Evolutionary conservation across 352 stramenopile genomes (phyloP).

Genomic region (Globisporangium solare): DNA sequence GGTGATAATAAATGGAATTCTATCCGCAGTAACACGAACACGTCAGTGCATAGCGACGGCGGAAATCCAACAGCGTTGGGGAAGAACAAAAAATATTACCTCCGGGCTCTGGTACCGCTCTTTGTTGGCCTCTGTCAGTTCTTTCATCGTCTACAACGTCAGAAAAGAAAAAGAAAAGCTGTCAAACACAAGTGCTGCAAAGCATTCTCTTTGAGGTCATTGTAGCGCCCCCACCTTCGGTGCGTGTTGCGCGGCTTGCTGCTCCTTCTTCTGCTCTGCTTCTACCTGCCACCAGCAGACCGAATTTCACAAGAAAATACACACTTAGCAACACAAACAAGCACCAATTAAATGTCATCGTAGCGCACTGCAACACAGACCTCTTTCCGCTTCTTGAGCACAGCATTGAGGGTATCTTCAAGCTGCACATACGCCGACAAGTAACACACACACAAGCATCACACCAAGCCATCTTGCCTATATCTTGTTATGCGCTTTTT

Average conservation of each 20-base stretch:
- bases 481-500: background rate
- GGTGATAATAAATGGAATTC: conserved; percentile 82
- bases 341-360: background rate
- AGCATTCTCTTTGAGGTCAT: no score
- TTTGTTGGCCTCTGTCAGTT: conserved; percentile 49
- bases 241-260: conserved; percentile 17
- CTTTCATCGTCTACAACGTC: conserved; percentile 35
- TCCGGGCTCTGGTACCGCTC: conserved; percentile 69
- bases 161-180: background rate
- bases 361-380: conserved; percentile 9
- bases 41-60: no score
- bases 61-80: no score
- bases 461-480: background rate
- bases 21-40: conserved; percentile 12
- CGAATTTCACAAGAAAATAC: background rate
- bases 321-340: background rate
- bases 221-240: conserved; percentile 21
- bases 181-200: background rate
- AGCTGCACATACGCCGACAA: conserved; percentile 23
- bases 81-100: conserved; percentile 16
- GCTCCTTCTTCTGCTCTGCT: conserved; percentile 34
- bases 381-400: conserved; percentile 71
- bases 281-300: conserved; percentile 23
- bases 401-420: conserved; percentile 59
- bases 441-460: background rate